These are phyloP conservation scores for Colletotrichum horii DNA, from an alignment of 2,329 filamentous ascomycete genomes.

Conservation along the genomic window DNA sequence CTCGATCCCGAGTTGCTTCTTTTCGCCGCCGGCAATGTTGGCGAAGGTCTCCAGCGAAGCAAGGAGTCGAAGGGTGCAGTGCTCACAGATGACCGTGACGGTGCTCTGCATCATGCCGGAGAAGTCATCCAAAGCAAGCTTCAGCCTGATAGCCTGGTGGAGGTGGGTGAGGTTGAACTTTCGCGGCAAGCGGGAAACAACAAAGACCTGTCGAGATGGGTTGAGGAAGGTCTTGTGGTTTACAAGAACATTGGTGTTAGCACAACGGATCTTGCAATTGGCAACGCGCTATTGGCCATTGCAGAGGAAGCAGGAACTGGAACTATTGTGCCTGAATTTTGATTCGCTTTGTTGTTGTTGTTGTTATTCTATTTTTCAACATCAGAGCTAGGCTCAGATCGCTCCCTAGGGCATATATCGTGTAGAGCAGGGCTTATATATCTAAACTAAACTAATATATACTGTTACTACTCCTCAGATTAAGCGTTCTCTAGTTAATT, in stretches of 20 bases:
- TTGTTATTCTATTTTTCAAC: too few species aligned
- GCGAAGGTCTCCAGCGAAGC: background rate
- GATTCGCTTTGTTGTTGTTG: background rate
- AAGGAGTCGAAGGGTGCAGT: constrained; percentile 25
- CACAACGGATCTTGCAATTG: constrained; percentile 37
- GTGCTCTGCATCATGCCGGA: constrained; percentile 67
- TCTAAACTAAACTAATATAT: too few species aligned
- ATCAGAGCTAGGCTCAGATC: too few species aligned
- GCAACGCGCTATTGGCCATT: constrained; percentile 30
- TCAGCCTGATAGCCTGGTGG: constrained; percentile 61
- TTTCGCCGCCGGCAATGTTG: constrained; percentile 15
- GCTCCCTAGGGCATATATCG: too few species aligned
- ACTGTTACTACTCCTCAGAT: too few species aligned
- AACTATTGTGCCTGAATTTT: background rate
- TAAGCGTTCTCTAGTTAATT: too few species aligned
- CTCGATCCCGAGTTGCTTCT: constrained; percentile 66
- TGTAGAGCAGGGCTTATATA: too few species aligned
- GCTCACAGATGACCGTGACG: constrained; percentile 61
- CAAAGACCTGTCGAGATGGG: constrained; percentile 48
- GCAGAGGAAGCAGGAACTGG: constrained; percentile 21
- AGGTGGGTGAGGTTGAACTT: constrained; percentile 33
- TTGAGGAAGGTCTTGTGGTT: constrained; percentile 29
- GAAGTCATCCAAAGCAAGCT: constrained; percentile 70
- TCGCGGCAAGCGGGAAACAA: background rate
- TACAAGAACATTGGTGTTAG: constrained; percentile 28